Evolutionary conservation across 768 basidiomycete species (phyloP).

Genomic region (Fomitopsis serialis): DNA sequence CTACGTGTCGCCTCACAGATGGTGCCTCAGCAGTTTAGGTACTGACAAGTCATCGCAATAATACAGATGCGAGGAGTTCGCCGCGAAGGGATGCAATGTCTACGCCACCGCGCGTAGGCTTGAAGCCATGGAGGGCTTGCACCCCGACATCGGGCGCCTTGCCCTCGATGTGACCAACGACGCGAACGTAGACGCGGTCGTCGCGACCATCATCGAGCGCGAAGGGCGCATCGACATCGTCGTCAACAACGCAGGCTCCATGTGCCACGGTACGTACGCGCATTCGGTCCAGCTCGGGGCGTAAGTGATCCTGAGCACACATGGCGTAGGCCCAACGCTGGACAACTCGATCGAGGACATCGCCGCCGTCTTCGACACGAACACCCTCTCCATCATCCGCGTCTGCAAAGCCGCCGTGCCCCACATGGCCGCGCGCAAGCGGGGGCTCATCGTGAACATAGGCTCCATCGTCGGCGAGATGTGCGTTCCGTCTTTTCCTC

Average conservation of each 20-base stretch:
- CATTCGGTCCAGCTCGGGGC: no score
- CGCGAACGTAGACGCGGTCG: constrained; percentile 43
- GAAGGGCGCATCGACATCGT: constrained; percentile 67
- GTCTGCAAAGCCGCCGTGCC: constrained; percentile 59
- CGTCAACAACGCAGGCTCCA: constrained; percentile 60
- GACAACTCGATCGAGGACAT: constrained; percentile 56
- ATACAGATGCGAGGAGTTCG: constrained; percentile 65
- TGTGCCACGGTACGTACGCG: neutral
- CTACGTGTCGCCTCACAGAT: no score
- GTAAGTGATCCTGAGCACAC: no score
- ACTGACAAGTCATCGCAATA: neutral
- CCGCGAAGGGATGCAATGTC: constrained; percentile 58
- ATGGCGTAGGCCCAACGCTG: constrained; percentile 32
- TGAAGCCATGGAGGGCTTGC: constrained; percentile 58
- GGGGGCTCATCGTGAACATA: constrained; percentile 69
- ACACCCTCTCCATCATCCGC: constrained; percentile 58
- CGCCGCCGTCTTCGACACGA: constrained; percentile 55
- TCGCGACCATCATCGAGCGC: constrained; percentile 45
- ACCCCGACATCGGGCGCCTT: constrained; percentile 39
- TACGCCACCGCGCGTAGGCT: constrained; percentile 69
- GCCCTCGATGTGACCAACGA: constrained; percentile 61
- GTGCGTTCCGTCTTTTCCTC: constrained; percentile 24
- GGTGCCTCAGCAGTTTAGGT: neutral
- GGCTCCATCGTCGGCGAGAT: constrained; percentile 62
- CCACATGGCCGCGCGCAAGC: constrained; percentile 59